These are phyloP conservation scores for Macrophomina pseudophaseolina DNA, from an alignment of 2,329 filamentous ascomycete species.

Conservation along the genomic window DNA sequence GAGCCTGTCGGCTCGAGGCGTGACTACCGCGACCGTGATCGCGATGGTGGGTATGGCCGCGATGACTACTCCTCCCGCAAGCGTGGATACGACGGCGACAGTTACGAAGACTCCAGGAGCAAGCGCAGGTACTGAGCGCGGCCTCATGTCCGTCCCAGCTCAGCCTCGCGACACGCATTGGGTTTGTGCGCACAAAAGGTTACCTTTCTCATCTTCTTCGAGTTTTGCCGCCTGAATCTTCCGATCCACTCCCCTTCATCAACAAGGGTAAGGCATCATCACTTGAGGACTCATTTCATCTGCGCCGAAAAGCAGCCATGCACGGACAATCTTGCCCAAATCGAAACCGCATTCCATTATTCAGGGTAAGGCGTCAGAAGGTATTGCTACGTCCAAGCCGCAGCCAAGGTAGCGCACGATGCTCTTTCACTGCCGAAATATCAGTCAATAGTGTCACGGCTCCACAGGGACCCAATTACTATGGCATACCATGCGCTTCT, in stretches of 20 bases:
- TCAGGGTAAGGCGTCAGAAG: conserved; percentile 23
- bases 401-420: background rate
- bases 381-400: conserved; percentile 19
- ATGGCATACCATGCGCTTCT: background rate
- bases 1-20: conserved; percentile 78
- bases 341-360: background rate
- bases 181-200: conserved; percentile 28
- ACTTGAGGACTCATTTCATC: conserved; percentile 7
- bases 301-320: conserved; percentile 3
- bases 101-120: conserved; percentile 75
- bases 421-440: background rate
- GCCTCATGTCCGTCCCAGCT: conserved; percentile 16
- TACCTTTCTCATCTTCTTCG: conserved; percentile 24
- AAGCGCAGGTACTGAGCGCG: conserved; percentile 59
- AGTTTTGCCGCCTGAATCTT: conserved; percentile 8
- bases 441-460: background rate
- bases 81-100: conserved; percentile 72
- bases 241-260: conserved; percentile 19
- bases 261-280: conserved; percentile 27
- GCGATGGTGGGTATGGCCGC: conserved; percentile 26
- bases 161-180: conserved; percentile 4
- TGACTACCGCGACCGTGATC: conserved; percentile 53
- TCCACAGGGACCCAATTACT: background rate
- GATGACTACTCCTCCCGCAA: conserved; percentile 57
- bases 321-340: background rate